phyloP scores from a whole-genome alignment of 768 basidiomycete species.

The Tephrocybe sp. region DNA sequence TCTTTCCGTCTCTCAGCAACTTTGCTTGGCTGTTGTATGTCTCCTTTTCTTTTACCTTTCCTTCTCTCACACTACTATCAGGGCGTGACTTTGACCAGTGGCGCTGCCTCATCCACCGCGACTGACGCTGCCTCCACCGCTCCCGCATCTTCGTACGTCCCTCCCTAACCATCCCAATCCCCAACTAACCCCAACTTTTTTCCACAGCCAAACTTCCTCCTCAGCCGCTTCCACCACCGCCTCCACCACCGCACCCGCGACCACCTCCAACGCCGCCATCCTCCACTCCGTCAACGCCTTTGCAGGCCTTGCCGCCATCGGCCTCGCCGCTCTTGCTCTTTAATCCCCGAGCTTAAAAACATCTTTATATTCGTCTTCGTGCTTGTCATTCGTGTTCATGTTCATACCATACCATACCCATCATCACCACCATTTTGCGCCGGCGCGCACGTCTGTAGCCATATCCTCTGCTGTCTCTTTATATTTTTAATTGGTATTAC shows the following conservation, averaged over 20 bases:
- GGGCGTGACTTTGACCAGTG: conserved; percentile 53
- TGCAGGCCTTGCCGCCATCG: conserved; percentile 42
- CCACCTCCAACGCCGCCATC: conserved; percentile 18
- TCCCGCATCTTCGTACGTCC: conserved; percentile 1
- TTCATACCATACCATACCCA: background rate
- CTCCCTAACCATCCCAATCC: background rate
- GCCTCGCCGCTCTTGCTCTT: conserved; percentile 44
- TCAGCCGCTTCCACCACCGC: background rate
- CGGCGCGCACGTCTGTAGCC: background rate
- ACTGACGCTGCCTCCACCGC: conserved; percentile 13
- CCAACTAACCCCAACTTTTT: background rate
- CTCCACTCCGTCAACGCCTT: conserved; percentile 33
- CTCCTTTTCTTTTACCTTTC: background rate
- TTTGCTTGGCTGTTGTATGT: conserved; percentile 55
- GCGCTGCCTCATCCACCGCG: conserved; percentile 14
- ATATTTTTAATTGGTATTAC: background rate
- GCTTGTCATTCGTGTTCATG: background rate
- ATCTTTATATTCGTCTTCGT: background rate
- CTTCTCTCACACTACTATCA: conserved; percentile 22
- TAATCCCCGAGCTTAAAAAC: conserved; percentile 26
- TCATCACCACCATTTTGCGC: no score
- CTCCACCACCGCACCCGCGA: conserved; percentile 10
- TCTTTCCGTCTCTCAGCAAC: conserved; percentile 34
- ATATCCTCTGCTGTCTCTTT: background rate
- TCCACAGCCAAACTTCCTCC: background rate